These are phyloP conservation scores for Talaromyces funiculosus DNA, from an alignment of 2,329 filamentous ascomycete genomes.

Conservation along the genomic window DNA sequence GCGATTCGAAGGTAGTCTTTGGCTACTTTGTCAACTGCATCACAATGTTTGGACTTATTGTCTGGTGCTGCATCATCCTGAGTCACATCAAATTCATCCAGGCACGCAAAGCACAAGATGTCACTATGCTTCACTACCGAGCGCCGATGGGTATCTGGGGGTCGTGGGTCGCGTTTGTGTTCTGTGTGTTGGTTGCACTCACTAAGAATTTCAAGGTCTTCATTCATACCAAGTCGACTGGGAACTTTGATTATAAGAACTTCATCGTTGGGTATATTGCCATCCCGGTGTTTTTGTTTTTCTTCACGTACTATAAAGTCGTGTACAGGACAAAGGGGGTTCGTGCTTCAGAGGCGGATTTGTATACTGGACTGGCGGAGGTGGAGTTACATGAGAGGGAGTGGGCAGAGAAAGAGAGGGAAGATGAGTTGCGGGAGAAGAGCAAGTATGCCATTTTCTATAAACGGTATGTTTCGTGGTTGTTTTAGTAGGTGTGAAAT, in stretches of 20 bases:
- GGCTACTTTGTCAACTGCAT: slow-evolving; percentile 59
- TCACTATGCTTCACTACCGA: slow-evolving; percentile 56
- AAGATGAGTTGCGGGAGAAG: not conserved
- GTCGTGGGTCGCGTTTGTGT: slow-evolving; percentile 58
- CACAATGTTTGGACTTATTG: slow-evolving; percentile 58
- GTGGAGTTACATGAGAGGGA: slow-evolving; percentile 4
- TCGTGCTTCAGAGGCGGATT: slow-evolving; percentile 55
- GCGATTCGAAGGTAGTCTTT: slow-evolving; percentile 53
- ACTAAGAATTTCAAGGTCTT: slow-evolving; percentile 78
- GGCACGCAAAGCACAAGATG: slow-evolving; percentile 54
- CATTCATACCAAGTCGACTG: slow-evolving; percentile 30
- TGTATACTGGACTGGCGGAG: slow-evolving; percentile 26
- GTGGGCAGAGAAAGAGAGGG: not conserved
- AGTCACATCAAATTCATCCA: slow-evolving; percentile 60
- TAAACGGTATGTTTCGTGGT: slow-evolving; percentile 1
- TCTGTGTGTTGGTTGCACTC: slow-evolving; percentile 65
- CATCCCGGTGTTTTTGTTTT: slow-evolving; percentile 64
- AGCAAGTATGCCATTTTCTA: not conserved
- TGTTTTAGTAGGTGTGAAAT: not conserved
- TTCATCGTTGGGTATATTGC: slow-evolving; percentile 71
- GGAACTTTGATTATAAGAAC: slow-evolving; percentile 61
- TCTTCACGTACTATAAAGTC: slow-evolving; percentile 62
- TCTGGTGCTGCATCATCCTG: slow-evolving; percentile 62
- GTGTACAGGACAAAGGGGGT: slow-evolving; percentile 49
- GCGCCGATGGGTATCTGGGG: slow-evolving; percentile 65